Conservation (phyloP, 371 early-diverging fungal species). For the Batkoa obscura region DNA sequence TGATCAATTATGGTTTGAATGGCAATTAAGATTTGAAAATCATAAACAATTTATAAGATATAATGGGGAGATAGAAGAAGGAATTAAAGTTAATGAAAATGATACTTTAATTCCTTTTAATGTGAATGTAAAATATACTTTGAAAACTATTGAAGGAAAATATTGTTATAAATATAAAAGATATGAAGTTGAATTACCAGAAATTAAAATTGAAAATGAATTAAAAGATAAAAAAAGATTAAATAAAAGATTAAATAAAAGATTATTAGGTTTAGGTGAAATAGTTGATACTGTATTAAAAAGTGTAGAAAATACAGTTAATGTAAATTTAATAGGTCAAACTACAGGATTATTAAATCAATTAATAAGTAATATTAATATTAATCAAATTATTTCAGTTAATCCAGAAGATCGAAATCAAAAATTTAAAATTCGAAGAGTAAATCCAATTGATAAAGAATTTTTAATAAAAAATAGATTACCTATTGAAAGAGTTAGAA, state of each 20-base stretch:
- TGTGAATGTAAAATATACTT: background rate
- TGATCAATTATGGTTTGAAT: slow-evolving; percentile 27
- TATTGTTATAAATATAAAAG: background rate
- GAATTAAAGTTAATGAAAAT: background rate
- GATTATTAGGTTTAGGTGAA: too few relatives aligned
- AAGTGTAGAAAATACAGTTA: too few relatives aligned
- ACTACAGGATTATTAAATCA: too few relatives aligned
- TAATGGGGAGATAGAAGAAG: background rate
- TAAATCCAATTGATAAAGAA: background rate
- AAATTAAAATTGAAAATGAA: too few relatives aligned
- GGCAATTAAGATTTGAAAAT: slow-evolving; percentile 16
- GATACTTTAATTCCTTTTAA: background rate
- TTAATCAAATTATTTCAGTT: too few relatives aligned
- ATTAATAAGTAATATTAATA: too few relatives aligned
- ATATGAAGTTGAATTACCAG: background rate
- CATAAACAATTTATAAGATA: background rate
- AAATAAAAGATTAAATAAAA: too few relatives aligned
- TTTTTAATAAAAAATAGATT: background rate
- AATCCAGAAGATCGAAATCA: background rate
- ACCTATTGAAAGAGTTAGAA: background rate
- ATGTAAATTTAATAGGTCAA: too few relatives aligned
- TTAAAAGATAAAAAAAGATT: too few relatives aligned
- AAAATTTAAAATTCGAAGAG: background rate
- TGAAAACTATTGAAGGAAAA: background rate
- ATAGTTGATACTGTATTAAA: too few relatives aligned